Conservation (phyloP, 371 early-diverging fungal genomes). For the Lichtheimia ornata region DNA sequence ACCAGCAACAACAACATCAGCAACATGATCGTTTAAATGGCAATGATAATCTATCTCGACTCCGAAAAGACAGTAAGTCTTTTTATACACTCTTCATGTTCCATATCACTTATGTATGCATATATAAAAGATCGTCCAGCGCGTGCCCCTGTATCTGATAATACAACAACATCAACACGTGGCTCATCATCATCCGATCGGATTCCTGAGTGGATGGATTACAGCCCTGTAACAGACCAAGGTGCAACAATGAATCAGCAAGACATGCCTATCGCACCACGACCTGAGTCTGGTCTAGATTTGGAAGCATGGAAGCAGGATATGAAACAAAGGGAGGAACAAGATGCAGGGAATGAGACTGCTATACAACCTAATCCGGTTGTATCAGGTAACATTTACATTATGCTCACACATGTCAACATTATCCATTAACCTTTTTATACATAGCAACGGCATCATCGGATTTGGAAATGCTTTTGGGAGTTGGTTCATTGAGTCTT, state of each 20-base stretch:
- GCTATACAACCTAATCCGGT: not conserved
- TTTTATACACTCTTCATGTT: not conserved
- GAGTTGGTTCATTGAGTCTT: constrained; percentile 16
- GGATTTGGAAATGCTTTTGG: constrained; percentile 12
- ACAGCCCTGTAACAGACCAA: constrained; percentile 51
- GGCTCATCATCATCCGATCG: constrained; percentile 24
- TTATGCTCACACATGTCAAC: too few relatives aligned
- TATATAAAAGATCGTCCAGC: not conserved
- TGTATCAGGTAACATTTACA: too few relatives aligned
- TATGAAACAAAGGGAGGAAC: constrained; percentile 63
- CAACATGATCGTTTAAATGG: constrained; percentile 8
- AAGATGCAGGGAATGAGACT: not conserved
- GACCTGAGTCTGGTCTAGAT: constrained; percentile 49
- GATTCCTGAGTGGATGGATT: constrained; percentile 72
- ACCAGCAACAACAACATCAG: not conserved
- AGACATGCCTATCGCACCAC: constrained; percentile 18
- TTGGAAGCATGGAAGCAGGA: constrained; percentile 66
- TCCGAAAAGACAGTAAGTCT: constrained; percentile 21
- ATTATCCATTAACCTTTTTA: too few relatives aligned
- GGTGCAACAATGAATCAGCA: constrained; percentile 23
- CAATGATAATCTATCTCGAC: constrained; percentile 3
- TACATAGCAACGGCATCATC: not conserved
- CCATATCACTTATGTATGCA: too few relatives aligned
- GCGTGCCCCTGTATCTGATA: not conserved
- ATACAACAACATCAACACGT: not conserved